Evolutionary conservation across 1,139 yeast genomes (phyloP).

Genomic region (Magnusiomyces suaveolens): DNA sequence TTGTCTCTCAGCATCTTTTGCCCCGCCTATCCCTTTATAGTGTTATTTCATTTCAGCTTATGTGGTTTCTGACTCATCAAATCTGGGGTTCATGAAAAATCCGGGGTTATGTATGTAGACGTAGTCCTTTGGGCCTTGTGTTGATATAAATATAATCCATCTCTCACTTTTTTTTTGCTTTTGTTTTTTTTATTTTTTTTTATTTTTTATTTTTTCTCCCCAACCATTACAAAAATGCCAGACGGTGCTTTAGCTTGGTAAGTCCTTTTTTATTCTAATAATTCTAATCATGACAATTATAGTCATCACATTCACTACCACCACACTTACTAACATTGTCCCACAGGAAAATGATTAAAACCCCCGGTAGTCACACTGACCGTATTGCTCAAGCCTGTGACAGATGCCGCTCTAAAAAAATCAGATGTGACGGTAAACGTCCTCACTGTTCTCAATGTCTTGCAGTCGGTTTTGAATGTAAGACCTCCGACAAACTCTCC

Average conservation of each 20-base stretch:
- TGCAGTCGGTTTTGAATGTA: conserved; percentile 62
- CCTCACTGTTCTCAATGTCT: conserved; percentile 57
- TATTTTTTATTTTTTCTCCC: background rate
- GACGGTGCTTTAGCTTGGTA: conserved; percentile 18
- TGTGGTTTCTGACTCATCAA: background rate
- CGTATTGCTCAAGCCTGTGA: conserved; percentile 82
- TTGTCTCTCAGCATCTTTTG: background rate
- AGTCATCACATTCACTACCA: background rate
- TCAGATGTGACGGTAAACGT: conserved; percentile 59
- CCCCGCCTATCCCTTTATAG: no score
- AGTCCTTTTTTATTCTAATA: background rate
- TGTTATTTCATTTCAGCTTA: no score
- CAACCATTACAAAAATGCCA: conserved; percentile 13
- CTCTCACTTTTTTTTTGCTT: background rate
- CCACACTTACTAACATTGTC: background rate
- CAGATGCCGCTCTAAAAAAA: conserved; percentile 71
- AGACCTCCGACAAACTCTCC: conserved; percentile 59
- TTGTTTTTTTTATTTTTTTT: background rate
- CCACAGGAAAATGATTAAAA: conserved; percentile 45
- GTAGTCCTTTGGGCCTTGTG: no score
- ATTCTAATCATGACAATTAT: no score
- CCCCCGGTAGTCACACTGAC: conserved; percentile 49
- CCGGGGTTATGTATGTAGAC: background rate
- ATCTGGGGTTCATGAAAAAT: background rate
- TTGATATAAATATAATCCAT: background rate